These are phyloP conservation scores for Calonectria pauciramosa DNA, from an alignment of 2,329 filamentous ascomycete genomes.

Conservation along the genomic window DNA sequence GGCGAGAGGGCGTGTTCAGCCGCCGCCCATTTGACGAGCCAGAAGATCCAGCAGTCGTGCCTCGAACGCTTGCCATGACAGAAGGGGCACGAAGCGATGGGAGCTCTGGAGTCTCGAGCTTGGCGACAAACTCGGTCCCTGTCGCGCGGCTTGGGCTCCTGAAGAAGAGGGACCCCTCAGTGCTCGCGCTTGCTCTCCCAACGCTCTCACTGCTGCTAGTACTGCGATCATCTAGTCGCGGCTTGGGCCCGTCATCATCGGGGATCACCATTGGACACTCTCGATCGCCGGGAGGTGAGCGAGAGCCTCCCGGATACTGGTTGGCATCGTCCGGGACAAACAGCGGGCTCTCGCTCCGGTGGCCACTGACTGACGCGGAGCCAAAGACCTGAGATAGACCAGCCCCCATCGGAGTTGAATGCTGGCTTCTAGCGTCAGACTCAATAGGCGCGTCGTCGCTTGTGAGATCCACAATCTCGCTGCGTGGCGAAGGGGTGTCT, in stretches of 20 bases:
- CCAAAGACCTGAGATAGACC: background rate
- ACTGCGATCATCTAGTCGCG: background rate
- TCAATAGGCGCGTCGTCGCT: constrained; percentile 1
- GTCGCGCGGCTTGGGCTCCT: background rate
- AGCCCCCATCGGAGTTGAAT: background rate
- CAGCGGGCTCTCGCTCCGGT: background rate
- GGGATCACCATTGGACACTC: background rate
- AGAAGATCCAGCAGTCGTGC: background rate
- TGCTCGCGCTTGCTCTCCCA: background rate
- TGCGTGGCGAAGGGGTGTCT: background rate
- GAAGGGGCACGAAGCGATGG: background rate
- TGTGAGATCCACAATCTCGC: constrained; percentile 13
- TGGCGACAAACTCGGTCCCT: constrained; percentile 4
- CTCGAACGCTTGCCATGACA: background rate
- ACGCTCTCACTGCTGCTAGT: too few species aligned
- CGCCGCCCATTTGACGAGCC: background rate
- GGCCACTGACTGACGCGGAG: background rate
- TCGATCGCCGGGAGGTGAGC: background rate
- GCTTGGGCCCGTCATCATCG: constrained; percentile 8
- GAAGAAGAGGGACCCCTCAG: constrained; percentile 30
- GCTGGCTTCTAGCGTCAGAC: background rate
- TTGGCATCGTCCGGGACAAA: background rate
- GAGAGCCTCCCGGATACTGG: background rate
- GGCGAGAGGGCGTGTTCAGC: background rate
- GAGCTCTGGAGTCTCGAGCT: constrained; percentile 22